Conservation (phyloP, 2,329 filamentous ascomycete species). For the Paramyrothecium roridum region DNA sequence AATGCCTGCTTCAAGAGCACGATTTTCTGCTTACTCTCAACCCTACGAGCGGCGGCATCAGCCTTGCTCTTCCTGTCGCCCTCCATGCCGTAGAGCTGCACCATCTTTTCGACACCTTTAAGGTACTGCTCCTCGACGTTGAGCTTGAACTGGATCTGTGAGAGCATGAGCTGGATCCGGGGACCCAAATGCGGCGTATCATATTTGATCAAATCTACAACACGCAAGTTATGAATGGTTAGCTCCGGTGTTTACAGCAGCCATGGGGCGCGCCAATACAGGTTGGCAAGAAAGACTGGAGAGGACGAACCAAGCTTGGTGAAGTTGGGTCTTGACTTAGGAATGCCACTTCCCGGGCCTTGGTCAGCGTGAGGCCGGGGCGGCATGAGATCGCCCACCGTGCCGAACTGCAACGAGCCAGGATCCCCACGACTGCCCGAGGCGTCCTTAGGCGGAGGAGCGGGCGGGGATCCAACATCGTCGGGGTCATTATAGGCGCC, state of each 20-base stretch:
- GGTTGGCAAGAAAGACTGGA: neutral
- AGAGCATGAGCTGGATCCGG: slow-evolving; percentile 98
- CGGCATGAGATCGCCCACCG: slow-evolving; percentile 73
- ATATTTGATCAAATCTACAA: slow-evolving; percentile 91
- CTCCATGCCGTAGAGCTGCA: slow-evolving; percentile 94
- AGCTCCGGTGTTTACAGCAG: neutral
- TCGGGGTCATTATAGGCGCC: slow-evolving; percentile 10
- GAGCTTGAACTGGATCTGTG: slow-evolving; percentile 97
- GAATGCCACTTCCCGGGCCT: slow-evolving; percentile 62
- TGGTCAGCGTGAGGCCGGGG: slow-evolving; percentile 71
- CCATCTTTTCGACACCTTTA: slow-evolving; percentile 99
- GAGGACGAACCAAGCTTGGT: slow-evolving; percentile 80
- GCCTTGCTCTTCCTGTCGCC: slow-evolving; percentile 93
- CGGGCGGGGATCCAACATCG: slow-evolving; percentile 49
- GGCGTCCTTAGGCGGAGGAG: slow-evolving; percentile 73
- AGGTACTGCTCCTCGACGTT: slow-evolving; percentile 99
- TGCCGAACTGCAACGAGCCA: slow-evolving; percentile 64
- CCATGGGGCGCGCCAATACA: neutral
- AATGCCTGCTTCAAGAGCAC: slow-evolving; percentile 91
- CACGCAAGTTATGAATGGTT: no score
- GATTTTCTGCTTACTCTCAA: slow-evolving; percentile 98
- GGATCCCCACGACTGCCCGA: slow-evolving; percentile 44
- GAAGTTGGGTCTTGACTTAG: slow-evolving; percentile 82
- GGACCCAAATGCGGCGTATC: slow-evolving; percentile 93
- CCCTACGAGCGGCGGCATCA: slow-evolving; percentile 82